Conservation (phyloP, 352 stramenopile species). For the Phytophthora cajani region DNA sequence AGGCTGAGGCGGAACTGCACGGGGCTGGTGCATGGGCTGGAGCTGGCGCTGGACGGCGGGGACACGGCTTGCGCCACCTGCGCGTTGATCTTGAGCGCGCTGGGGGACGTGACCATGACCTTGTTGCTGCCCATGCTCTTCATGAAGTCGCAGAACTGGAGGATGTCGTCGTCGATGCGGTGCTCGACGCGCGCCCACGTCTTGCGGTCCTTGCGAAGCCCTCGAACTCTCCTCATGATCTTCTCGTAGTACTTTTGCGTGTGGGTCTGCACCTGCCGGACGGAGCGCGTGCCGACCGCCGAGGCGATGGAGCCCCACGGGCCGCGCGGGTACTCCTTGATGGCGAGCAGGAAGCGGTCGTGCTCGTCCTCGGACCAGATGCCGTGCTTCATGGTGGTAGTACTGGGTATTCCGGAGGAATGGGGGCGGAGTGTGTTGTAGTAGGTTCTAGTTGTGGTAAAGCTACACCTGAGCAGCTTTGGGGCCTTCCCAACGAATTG, state of each 20-base stretch:
- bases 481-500: slow-evolving; percentile 28
- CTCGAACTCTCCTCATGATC: slow-evolving; percentile 63
- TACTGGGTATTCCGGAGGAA: slow-evolving; percentile 16
- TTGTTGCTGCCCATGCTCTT: slow-evolving; percentile 41
- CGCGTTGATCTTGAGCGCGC: slow-evolving; percentile 21
- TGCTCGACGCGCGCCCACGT: slow-evolving; percentile 59
- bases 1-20: slow-evolving; percentile 22
- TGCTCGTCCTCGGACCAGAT: slow-evolving; percentile 71
- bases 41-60: slow-evolving; percentile 27
- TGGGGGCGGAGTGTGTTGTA: slow-evolving; percentile 3
- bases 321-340: slow-evolving; percentile 52
- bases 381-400: slow-evolving; percentile 40
- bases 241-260: slow-evolving; percentile 81
- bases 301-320: slow-evolving; percentile 55
- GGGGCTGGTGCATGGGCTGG: slow-evolving; percentile 36
- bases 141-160: slow-evolving; percentile 60
- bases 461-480: slow-evolving; percentile 6
- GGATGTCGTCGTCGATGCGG: slow-evolving; percentile 61
- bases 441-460: slow-evolving; percentile 17
- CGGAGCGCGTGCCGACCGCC: slow-evolving; percentile 51
- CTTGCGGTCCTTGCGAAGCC: slow-evolving; percentile 66
- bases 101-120: slow-evolving; percentile 28
- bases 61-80: slow-evolving; percentile 15
- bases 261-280: slow-evolving; percentile 74
- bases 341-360: slow-evolving; percentile 59